Evolutionary conservation across 768 basidiomycete genomes (phyloP).

Genomic region (Suillus clintonianus): DNA sequence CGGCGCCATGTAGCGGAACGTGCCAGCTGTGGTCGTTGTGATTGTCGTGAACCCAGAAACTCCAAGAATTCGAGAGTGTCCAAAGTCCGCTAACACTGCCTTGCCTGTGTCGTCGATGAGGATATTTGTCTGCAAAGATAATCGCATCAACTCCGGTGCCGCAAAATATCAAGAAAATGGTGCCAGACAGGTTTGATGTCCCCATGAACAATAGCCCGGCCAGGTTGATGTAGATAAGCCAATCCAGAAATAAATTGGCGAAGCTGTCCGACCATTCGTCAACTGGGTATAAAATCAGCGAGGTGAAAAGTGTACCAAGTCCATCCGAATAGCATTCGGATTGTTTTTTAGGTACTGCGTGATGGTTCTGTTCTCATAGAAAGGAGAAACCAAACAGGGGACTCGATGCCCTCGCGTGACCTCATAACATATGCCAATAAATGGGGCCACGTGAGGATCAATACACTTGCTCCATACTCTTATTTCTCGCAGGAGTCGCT

Average conservation of each 20-base stretch:
- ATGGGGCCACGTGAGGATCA: slow-evolving; percentile 26
- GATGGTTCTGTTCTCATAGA: slow-evolving; percentile 61
- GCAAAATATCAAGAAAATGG: background rate
- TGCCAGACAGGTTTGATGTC: slow-evolving; percentile 60
- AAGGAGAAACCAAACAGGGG: slow-evolving; percentile 55
- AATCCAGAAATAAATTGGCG: slow-evolving; percentile 59
- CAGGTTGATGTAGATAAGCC: slow-evolving; percentile 57
- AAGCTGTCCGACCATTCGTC: slow-evolving; percentile 34
- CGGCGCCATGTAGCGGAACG: slow-evolving; percentile 49
- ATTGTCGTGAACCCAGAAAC: slow-evolving; percentile 41
- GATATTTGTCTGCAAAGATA: background rate
- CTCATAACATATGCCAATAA: slow-evolving; percentile 25
- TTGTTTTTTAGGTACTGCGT: slow-evolving; percentile 47
- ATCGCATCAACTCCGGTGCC: background rate
- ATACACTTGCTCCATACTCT: slow-evolving; percentile 24
- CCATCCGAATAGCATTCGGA: slow-evolving; percentile 42
- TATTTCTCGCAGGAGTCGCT: slow-evolving; percentile 31
- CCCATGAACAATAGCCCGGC: slow-evolving; percentile 58
- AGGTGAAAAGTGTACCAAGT: slow-evolving; percentile 40
- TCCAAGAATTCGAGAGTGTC: slow-evolving; percentile 53
- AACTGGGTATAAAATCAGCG: background rate
- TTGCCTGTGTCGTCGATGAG: background rate
- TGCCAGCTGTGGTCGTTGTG: slow-evolving; percentile 33
- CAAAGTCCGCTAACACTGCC: background rate
- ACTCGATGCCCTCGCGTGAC: slow-evolving; percentile 11